Conservation (phyloP, 345 rosid species). For the Syzygium oleosum region DNA sequence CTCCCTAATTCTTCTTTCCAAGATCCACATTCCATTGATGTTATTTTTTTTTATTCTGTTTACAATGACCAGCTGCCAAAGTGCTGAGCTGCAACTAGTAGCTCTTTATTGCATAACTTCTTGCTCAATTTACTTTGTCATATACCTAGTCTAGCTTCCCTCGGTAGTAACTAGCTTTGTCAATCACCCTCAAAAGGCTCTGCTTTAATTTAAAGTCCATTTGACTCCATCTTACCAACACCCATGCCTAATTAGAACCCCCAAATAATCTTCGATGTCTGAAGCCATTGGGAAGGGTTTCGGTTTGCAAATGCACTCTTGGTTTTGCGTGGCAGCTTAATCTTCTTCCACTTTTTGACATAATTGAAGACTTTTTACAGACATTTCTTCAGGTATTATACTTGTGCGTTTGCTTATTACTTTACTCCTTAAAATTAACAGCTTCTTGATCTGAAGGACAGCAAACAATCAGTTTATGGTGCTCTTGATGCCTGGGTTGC, state of each 20-base stretch:
- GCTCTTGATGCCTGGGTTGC: conserved; percentile 97
- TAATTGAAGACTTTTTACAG: background rate
- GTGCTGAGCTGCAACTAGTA: background rate
- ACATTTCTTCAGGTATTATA: background rate
- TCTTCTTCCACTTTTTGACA: background rate
- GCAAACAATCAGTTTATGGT: conserved; percentile 81
- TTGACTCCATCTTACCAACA: background rate
- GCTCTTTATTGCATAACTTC: background rate
- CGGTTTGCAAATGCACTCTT: background rate
- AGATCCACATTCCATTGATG: background rate
- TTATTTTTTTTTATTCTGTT: background rate
- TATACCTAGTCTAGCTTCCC: background rate
- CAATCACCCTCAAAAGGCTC: background rate
- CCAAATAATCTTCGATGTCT: background rate
- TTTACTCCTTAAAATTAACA: conserved; percentile 13
- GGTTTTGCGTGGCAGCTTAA: background rate
- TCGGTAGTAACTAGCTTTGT: background rate
- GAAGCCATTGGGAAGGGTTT: background rate
- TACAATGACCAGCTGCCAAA: background rate
- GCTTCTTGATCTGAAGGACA: conserved; percentile 71
- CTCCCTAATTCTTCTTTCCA: background rate
- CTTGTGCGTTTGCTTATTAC: background rate
- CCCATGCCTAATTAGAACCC: background rate
- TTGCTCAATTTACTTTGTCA: background rate
- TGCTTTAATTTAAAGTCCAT: background rate